A percentile compares a stretch with the other conserved stretches of the same genome.
Conservation (phyloP, 1,284 basidiomycete genomes). For the Malassezia nana region DNA sequence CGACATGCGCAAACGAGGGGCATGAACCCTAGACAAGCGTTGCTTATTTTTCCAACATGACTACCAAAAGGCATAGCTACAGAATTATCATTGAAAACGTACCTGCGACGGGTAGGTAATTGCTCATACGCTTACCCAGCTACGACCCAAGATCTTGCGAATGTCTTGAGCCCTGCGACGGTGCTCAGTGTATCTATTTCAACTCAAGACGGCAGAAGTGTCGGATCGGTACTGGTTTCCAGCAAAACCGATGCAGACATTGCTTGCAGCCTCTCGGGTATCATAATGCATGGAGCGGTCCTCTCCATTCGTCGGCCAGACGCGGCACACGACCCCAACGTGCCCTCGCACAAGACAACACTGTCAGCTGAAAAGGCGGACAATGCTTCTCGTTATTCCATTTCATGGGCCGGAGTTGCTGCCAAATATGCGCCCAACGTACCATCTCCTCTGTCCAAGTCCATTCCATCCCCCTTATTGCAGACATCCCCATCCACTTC, state of each 20-base stretch:
- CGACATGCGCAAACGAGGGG: not conserved
- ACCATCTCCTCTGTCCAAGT: not conserved
- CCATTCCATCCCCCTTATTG: no score
- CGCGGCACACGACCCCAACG: not conserved
- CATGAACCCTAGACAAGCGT: not conserved
- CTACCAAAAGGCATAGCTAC: not conserved
- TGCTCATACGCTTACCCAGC: not conserved
- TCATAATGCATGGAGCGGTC: not conserved
- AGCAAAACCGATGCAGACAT: not conserved
- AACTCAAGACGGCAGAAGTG: not conserved
- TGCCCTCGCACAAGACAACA: not conserved
- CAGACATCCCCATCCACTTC: no score
- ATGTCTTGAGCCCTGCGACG: not conserved
- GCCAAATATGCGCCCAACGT: not conserved
- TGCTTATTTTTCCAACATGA: slow-evolving; percentile 1
- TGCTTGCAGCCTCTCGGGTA: not conserved
- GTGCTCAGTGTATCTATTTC: not conserved
- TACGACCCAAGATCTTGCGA: not conserved
- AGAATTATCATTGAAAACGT: slow-evolving; percentile 7
- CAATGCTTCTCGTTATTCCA: not conserved
- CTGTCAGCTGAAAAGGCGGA: not conserved
- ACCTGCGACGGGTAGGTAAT: not conserved
- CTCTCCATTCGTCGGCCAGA: not conserved
- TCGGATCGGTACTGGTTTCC: not conserved
- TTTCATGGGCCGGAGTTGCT: not conserved